These are phyloP conservation scores for Paramecium pentaurelia DNA, from an alignment of 73 alveolate species.

Conservation along the genomic window DNA sequence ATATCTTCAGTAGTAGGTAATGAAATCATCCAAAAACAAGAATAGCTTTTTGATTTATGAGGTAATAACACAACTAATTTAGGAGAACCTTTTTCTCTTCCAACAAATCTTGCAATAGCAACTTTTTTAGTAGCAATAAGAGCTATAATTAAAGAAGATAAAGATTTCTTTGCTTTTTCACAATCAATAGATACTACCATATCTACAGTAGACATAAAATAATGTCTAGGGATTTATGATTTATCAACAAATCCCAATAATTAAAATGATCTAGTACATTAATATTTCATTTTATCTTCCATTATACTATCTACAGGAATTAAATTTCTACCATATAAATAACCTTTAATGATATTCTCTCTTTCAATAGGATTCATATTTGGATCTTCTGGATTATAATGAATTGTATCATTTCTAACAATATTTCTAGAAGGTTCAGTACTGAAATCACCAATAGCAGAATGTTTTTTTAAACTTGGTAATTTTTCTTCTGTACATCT, in stretches of 20 bases:
- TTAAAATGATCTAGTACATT: conserved; percentile 75
- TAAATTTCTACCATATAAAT: conserved; percentile 85
- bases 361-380: conserved; percentile 76
- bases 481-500: conserved; percentile 85
- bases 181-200: conserved; percentile 85
- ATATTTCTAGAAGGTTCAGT: conserved; percentile 75
- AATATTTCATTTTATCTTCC: conserved; percentile 82
- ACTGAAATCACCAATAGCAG: conserved; percentile 74
- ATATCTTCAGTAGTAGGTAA: conserved; percentile 95
- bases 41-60: conserved; percentile 75
- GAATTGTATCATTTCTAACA: conserved; percentile 73
- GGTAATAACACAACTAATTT: conserved; percentile 90
- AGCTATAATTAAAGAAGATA: conserved; percentile 85
- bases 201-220: conserved; percentile 86
- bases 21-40: conserved; percentile 81
- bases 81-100: conserved; percentile 80
- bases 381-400: conserved; percentile 89
- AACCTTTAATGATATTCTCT: conserved; percentile 85
- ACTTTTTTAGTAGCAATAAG: conserved; percentile 82
- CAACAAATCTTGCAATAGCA: conserved; percentile 84
- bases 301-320: conserved; percentile 86
- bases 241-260: conserved; percentile 86
- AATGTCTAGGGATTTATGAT: conserved; percentile 84
- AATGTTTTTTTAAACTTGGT: conserved; percentile 89
- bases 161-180: conserved; percentile 75